Base-by-base conservation (phyloP, 2,329 filamentous ascomycete genomes). In the Dactylellina leptospora region DNA sequence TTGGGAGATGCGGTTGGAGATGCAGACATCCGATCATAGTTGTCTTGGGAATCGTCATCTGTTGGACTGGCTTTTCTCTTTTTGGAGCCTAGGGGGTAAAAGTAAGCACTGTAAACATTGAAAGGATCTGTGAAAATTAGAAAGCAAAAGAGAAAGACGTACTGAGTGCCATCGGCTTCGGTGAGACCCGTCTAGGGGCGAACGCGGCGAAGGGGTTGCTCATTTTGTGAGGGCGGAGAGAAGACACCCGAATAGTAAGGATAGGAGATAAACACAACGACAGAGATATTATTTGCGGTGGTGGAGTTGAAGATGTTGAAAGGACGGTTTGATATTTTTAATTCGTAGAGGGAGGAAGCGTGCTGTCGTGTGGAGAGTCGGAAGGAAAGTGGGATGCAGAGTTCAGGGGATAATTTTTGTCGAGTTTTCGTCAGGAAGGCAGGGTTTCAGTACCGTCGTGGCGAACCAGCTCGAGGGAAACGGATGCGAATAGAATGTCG, bases 11-110 rank as follows among this genome's bases (percentile, higher is more conserved):
- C 88, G 70, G 87, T 86, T 4, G 93, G 93, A 36, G 93, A 97
- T 77, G 93, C 88, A 70, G 90, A 92, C 91, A 97, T 97, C 78
- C 92, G 91, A 79, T 93, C 90, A 78, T 89, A 88, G 74, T 85
- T 80, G 76, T 87, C 86, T 74, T 63, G 59, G 18, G 38, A 56
- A 28, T 76, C 68, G 27, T 63, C 51, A 28, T 62, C 64, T 9
- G 33, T 47, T 18, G 66, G 66, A 16, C 56, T 71, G 4, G 66
- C 66, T 63, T 63, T 71, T 38, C 66, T 56, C 33, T 71, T 71
- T 28, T 71, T 71, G 33, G 56, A 45, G 25, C n/a, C 62, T 60
- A 25, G 16, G 36, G 9, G n/a, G 23, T 38, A 47, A 28, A 3
- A 16, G 28, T 40, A 40, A 40, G 36, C 11, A 40, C 36, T 40